Evolutionary conservation across 495 filamentous ascomycete genomes (phyloP), one percentile per base, ranked within the genome.

Genomic region (Xylaria curta): DNA sequence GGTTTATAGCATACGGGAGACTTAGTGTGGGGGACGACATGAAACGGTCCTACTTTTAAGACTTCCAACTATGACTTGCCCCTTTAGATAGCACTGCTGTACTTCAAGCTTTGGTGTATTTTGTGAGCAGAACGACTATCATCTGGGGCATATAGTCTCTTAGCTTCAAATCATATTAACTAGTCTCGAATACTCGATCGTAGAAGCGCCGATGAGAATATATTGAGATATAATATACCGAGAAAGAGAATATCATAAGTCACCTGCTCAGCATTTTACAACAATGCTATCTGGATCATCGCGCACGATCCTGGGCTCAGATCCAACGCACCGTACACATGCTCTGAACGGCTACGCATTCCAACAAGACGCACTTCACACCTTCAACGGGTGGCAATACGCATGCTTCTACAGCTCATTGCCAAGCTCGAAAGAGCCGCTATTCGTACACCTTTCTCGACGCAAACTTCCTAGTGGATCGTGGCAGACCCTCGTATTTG

Each of bases 301-400:
- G 21, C 62, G 62, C 61, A 66, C 62, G 15, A 56, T 77, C 53
- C 73, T 85, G 66, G 81, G 78, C 53, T 70, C 59, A 21, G 81
- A 83, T 72, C 79, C 82, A 28, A 70, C 76, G 38, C 74, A 81
- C 66, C 82, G 82, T 62, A 73, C 66, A 40, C 80, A 72, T 76
- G 74, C 77, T 46, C 75, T 85, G 62, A 85, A 85, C 74, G 82
- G 80, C 38, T 78, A 80, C 66, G 80, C 82, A 3, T 84, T 84
- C 73, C 82, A 85, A 66, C 82, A 85, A 66, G 79, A 85, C 67
- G 80, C 75, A 46, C 76, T 85, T 62, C 70, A 76, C 38, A 74
- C 82, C 38, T 81, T 79, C 71, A 75, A 78, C 36, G 82, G 82
- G 13, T 82, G 76, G 76, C 85, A 86, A 70, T 87, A 86, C 67